Evolutionary conservation across 768 basidiomycete species (phyloP).

Genomic region (Suillus bovinus): DNA sequence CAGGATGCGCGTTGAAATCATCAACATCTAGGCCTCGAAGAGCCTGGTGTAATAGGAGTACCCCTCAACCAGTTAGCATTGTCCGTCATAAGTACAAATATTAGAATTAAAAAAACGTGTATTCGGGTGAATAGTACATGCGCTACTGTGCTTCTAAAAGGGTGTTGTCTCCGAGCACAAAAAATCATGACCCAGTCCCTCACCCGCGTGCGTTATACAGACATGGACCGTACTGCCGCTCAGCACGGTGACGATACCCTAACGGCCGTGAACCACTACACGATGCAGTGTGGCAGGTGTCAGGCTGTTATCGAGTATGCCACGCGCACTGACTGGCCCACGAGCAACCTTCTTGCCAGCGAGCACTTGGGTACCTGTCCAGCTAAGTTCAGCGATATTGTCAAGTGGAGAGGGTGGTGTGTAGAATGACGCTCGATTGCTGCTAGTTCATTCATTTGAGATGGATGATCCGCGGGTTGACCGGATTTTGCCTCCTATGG

Average conservation of each 20-base stretch:
- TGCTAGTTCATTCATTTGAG: no score
- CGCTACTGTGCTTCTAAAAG: background rate
- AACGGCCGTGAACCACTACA: background rate
- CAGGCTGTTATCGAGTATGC: conserved; percentile 27
- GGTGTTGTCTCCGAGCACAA: background rate
- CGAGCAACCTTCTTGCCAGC: conserved; percentile 27
- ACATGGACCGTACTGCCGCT: conserved; percentile 11
- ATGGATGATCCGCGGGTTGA: no score
- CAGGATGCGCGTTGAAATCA: background rate
- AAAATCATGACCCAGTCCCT: background rate
- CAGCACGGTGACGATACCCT: background rate
- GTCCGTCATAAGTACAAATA: background rate
- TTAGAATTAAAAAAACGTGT: background rate
- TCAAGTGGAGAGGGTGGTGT: no score
- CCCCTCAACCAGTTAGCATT: background rate
- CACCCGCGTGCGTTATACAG: conserved; percentile 13
- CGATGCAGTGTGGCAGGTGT: conserved; percentile 25
- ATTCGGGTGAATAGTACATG: background rate
- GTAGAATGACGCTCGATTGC: no score
- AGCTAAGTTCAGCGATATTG: background rate
- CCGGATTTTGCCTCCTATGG: no score
- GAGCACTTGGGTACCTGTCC: conserved; percentile 31
- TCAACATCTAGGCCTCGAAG: background rate
- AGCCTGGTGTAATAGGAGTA: background rate
- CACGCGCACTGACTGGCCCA: conserved; percentile 22